Evolutionary conservation across 2,329 filamentous ascomycete genomes (phyloP).

Genomic region (Pseudogymnoascus sp.): DNA sequence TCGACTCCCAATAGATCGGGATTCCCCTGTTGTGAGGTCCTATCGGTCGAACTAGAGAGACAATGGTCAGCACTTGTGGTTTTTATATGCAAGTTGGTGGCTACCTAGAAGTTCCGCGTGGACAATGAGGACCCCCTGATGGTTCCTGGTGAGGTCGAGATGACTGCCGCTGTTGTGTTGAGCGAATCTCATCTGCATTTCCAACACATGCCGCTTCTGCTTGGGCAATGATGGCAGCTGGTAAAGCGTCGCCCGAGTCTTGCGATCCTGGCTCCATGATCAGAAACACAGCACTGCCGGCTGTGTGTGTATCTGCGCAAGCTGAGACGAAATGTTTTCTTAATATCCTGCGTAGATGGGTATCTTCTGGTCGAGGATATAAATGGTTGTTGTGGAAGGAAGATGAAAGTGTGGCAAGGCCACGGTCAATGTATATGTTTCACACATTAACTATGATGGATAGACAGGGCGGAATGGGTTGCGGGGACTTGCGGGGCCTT

Average conservation of each 20-base stretch:
- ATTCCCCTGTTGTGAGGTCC: neutral
- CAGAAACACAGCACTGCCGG: neutral
- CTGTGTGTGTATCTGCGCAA: neutral
- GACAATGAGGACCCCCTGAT: neutral
- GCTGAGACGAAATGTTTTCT: neutral
- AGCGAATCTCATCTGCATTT: conserved; percentile 18
- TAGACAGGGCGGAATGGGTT: neutral
- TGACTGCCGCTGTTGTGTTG: neutral
- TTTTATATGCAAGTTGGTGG: neutral
- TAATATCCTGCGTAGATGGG: neutral
- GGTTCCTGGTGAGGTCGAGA: neutral
- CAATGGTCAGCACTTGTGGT: neutral
- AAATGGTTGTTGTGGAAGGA: neutral
- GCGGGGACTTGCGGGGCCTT: neutral
- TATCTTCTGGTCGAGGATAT: neutral
- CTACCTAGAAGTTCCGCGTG: neutral
- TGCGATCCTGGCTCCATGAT: neutral
- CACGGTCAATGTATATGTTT: neutral
- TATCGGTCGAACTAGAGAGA: neutral
- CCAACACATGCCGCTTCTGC: conserved; percentile 27
- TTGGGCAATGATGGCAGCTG: conserved; percentile 24
- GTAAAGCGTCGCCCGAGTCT: conserved; percentile 13
- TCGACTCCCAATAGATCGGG: neutral
- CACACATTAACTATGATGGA: neutral
- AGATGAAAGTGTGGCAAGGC: neutral